phyloP scores from a whole-genome alignment of 768 basidiomycete species.

The Serendipita vermifera region DNA sequence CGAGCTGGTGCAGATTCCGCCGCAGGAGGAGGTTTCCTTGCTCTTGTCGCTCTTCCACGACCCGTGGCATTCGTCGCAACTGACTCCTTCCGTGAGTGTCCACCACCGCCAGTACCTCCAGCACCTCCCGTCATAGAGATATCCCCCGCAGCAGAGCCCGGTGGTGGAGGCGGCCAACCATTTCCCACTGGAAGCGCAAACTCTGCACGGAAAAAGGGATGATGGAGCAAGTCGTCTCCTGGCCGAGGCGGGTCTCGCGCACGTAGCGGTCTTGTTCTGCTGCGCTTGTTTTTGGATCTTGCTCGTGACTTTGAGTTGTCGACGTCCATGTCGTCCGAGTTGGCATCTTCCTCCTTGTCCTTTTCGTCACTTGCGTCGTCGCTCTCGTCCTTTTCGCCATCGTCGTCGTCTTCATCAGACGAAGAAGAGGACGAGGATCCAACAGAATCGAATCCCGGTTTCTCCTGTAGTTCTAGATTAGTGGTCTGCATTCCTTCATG shows the following conservation, averaged over 20 bases:
- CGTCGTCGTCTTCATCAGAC: neutral
- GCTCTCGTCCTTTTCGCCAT: slow-evolving; percentile 9
- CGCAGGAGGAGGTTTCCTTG: neutral
- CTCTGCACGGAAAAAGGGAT: slow-evolving; percentile 65
- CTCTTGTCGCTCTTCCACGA: neutral
- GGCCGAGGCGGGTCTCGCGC: slow-evolving; percentile 44
- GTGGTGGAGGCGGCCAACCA: neutral
- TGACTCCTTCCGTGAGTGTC: neutral
- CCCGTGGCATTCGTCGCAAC: neutral
- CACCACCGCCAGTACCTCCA: neutral
- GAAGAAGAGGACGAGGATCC: neutral
- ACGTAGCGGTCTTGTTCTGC: neutral
- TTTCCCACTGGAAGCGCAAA: slow-evolving; percentile 28
- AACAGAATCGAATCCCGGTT: slow-evolving; percentile 22
- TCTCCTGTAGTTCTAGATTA: slow-evolving; percentile 26
- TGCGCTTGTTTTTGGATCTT: too few relatives aligned
- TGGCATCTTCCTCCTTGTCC: neutral
- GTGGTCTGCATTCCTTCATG: slow-evolving; percentile 4
- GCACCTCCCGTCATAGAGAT: too few relatives aligned
- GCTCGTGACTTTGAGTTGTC: too few relatives aligned
- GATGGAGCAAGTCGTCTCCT: slow-evolving; percentile 49
- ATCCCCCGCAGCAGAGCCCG: neutral
- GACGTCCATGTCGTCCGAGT: too few relatives aligned
- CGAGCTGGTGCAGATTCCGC: neutral
- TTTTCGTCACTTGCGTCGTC: slow-evolving; percentile 8